These are phyloP conservation scores for Ophidiomyces ophidiicola DNA, from an alignment of 2,329 filamentous ascomycete genomes.

Conservation along the genomic window DNA sequence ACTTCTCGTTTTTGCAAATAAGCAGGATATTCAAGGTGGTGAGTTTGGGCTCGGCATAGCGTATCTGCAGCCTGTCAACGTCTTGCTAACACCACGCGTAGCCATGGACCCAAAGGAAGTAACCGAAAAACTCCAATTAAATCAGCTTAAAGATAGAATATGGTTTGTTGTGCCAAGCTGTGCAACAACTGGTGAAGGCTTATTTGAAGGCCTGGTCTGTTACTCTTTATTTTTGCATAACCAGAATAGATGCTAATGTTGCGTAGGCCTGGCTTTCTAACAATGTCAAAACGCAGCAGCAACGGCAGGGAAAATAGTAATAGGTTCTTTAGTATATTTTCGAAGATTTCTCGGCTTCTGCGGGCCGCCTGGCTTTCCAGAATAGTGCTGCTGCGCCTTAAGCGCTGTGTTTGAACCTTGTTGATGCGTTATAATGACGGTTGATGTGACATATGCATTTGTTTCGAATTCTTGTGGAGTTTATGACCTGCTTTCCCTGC, in stretches of 20 bases:
- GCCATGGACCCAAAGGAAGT: constrained; percentile 71
- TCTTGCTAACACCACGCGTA: constrained; percentile 24
- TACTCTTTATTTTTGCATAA: constrained; percentile 3
- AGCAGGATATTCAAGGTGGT: constrained; percentile 83
- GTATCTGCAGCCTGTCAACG: background rate
- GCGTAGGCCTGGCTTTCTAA: constrained; percentile 61
- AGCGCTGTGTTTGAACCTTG: constrained; percentile 13
- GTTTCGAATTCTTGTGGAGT: constrained; percentile 20
- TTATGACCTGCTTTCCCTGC: constrained; percentile 17
- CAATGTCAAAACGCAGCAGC: constrained; percentile 55
- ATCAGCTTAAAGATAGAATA: constrained; percentile 67
- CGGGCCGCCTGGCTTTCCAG: background rate
- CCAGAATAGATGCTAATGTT: constrained; percentile 15
- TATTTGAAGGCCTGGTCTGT: constrained; percentile 62
- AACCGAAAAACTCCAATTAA: constrained; percentile 62
- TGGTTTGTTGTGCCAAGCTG: constrained; percentile 79
- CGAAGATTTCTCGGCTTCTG: too few species aligned
- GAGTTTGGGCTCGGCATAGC: background rate
- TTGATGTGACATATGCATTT: constrained; percentile 27
- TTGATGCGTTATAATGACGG: constrained; percentile 33
- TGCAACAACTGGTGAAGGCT: constrained; percentile 67
- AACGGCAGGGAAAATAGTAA: constrained; percentile 24
- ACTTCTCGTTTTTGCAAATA: constrained; percentile 93
- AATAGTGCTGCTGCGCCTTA: background rate
- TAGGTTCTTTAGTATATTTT: constrained; percentile 7